Base-by-base conservation (phyloP, 2,329 filamentous ascomycete species). In the Fusarium virguliforme region DNA sequence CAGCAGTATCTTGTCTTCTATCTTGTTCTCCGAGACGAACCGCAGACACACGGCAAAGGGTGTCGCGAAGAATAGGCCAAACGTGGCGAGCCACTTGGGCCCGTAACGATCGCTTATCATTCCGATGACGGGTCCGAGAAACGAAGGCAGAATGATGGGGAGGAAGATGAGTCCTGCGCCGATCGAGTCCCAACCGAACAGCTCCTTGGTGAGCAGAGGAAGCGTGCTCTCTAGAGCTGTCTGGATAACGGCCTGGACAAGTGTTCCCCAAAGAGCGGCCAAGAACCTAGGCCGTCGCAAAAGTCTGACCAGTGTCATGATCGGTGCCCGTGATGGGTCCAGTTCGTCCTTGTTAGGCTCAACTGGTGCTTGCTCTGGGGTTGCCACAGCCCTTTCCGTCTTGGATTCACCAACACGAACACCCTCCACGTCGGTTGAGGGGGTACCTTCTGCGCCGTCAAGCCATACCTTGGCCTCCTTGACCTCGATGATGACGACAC, bases 151-250 rank as follows among this genome's bases (percentile, higher is more conserved):
- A 13, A 80, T 72, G 4, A 80, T 46, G 12, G 79, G 79, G 4
- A 81, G 70, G 57, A 80, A 81, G n/a, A 81, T 74, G 18, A 81
- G 70, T 1, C 79, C 79, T 3, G 76, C 76, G 8, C 79, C 79
- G 22, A 76, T 74, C 6, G 79, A 78, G 64, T 79, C 62, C 79
- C 80, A 81, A 8, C 71, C 71, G 54, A 81, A 81, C 1, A 65
- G 56, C 6, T 70, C 69, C 6, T 74, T 64, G 9, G 79, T 78
- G 28, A 79, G 64, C 5, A 81, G 72, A 6, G 79, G 79, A 22
- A 81, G 67, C 2, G 78, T 80, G 58, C 78, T 79, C 48, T 81
- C 79, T 55, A 81, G 77, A 4, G 78, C 75, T 3, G 79, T 80
- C 35, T 78, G 68, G 15, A 80, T 70, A 26, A 75, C 43, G n/a